Conservation (phyloP, 2,329 filamentous ascomycete genomes). For the Hawksworthiomyces lignivorus region DNA sequence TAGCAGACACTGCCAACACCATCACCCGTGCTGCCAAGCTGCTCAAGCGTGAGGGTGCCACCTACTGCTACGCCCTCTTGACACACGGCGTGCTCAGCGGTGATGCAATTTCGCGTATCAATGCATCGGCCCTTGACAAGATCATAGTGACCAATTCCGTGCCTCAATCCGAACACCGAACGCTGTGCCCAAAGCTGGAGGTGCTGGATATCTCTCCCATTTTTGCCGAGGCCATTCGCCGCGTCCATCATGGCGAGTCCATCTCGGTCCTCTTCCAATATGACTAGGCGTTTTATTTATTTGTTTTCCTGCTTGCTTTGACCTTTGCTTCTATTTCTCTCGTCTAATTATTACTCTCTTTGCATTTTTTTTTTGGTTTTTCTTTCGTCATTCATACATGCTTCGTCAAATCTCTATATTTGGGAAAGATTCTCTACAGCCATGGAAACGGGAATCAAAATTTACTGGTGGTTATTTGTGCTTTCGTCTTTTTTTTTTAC, state of each 20-base stretch:
- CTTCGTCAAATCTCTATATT: too few relatives aligned
- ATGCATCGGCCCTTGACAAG: conserved; percentile 85
- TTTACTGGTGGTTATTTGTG: too few relatives aligned
- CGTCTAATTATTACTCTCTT: background rate
- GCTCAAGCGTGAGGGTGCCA: conserved; percentile 93
- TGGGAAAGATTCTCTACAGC: too few relatives aligned
- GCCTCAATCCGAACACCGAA: conserved; percentile 74
- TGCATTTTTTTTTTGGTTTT: conserved; percentile 2
- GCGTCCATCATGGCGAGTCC: conserved; percentile 95
- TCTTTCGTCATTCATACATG: background rate
- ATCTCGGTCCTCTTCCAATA: conserved; percentile 93
- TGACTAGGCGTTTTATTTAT: conserved; percentile 38
- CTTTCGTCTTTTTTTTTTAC: too few relatives aligned
- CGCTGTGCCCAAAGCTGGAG: conserved; percentile 77
- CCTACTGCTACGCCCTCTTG: conserved; percentile 80
- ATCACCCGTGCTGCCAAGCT: conserved; percentile 94
- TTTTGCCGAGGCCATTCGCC: conserved; percentile 90
- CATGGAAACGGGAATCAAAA: too few relatives aligned
- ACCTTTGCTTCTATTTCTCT: background rate
- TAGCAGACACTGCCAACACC: conserved; percentile 94
- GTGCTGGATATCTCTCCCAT: conserved; percentile 85
- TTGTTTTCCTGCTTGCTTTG: background rate
- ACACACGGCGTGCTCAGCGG: conserved; percentile 94
- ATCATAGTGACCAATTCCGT: conserved; percentile 94
- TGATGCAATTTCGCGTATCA: conserved; percentile 89